Conservation (phyloP, 495 filamentous ascomycete genomes). For the Massariosphaeria phaeospora region DNA sequence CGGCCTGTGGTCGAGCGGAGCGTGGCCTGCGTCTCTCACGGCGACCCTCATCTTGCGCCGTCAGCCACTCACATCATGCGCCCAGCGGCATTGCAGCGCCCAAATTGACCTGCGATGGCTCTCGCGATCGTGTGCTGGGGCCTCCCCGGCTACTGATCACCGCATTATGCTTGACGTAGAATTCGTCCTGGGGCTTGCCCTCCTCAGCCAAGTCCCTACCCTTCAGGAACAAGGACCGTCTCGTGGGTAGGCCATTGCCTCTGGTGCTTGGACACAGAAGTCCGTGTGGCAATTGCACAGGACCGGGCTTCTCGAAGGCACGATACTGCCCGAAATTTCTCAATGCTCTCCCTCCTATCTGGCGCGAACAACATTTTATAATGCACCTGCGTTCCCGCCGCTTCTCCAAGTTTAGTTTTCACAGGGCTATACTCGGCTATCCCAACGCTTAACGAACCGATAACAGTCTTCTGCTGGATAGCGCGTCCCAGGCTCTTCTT, state of each 20-base stretch:
- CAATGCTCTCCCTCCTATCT: slow-evolving; percentile 35
- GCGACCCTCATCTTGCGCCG: slow-evolving; percentile 30
- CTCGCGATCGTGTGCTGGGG: slow-evolving; percentile 33
- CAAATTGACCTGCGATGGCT: slow-evolving; percentile 34
- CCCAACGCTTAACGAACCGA: slow-evolving; percentile 29
- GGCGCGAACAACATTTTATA: slow-evolving; percentile 33
- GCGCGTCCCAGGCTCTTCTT: slow-evolving; percentile 32
- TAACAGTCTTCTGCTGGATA: slow-evolving; percentile 32
- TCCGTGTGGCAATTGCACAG: slow-evolving; percentile 39
- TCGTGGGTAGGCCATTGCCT: slow-evolving; percentile 32
- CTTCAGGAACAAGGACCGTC: slow-evolving; percentile 39
- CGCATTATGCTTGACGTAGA: slow-evolving; percentile 41
- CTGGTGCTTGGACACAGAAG: slow-evolving; percentile 32
- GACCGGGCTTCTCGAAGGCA: slow-evolving; percentile 32
- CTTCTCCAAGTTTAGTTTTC: slow-evolving; percentile 30
- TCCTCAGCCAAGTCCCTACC: slow-evolving; percentile 35
- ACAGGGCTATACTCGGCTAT: slow-evolving; percentile 31
- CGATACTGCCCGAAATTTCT: slow-evolving; percentile 27
- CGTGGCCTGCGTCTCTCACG: slow-evolving; percentile 21
- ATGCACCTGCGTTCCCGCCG: slow-evolving; percentile 31
- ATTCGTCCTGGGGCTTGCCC: slow-evolving; percentile 37
- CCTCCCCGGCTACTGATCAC: slow-evolving; percentile 36
- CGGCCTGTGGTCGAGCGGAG: slow-evolving; percentile 22
- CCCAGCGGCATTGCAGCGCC: slow-evolving; percentile 30
- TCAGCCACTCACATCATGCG: slow-evolving; percentile 35